Base-by-base conservation (phyloP, 225 moss, liverwort and hornwort species). In the Thuidium tamariscinum region DNA sequence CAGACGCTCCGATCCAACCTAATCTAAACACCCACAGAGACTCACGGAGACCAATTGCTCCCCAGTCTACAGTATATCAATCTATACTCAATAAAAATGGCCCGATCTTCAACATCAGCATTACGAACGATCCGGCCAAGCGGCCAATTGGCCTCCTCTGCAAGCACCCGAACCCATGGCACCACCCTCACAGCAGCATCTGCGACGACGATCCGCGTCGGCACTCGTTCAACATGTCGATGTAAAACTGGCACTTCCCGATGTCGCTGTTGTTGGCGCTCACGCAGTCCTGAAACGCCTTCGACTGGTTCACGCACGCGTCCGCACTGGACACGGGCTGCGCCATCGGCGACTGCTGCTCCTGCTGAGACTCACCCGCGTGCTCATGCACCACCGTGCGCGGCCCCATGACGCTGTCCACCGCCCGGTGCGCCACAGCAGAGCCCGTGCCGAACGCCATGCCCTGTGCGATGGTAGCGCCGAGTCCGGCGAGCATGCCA, bases 141-240 rank as follows among this genome's bases (percentile, higher is more conserved):
- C 20, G 30, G 30, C 42, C 60, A 42, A 79, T 79, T 6, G 44
- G 61, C 32, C 79, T 61, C 52, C 59, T 48, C 60, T 4, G 29
- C 1, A 39, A 71, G 10, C 12, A 32, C 37, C 3, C 39, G n/a
- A 73, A 71, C n/a, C 52, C 14, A 52, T 5, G 23, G 9, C 23
- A 23, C 0, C 26, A 25, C 48, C 52, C 80, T 91, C 85, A 90
- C 48, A 88, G 66, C 88, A 91, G 8, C 87, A 91, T 87, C 85
- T 87, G 85, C 66, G 95, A 83, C 67, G 95, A 84, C 34, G 96
- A 49, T 20, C 89, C 91, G 62, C 96, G 95, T 62, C 93, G 93
- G 83, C 97, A 98, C 87, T 96, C 97, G 78, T 91, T 98, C 86
- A 98, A 87, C 97, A 98, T 98, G 86, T 98, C 97, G 79, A 98